Base-by-base conservation (phyloP, 2,329 filamentous ascomycete species). In the Cladobotryum mycophilum region DNA sequence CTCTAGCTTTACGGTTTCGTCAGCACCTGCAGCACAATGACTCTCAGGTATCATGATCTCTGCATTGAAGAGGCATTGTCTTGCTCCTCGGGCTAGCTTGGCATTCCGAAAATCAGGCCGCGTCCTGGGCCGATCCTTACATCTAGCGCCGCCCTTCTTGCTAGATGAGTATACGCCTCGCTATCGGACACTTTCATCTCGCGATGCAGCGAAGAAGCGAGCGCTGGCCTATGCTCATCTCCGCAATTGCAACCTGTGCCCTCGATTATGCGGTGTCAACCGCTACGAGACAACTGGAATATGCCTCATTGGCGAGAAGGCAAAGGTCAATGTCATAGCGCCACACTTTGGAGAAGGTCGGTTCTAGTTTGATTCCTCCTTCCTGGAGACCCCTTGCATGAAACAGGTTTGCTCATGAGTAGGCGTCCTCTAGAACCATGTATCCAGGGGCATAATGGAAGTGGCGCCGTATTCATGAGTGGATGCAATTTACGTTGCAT, bases 271-370 rank as follows among this genome's bases (percentile, higher is more conserved):
- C 65, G 82, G 84, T 48, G 86, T 92, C 34, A 90, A 95, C 65
- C 81, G 88, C n/a, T 89, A 83, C 60, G 81, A 91, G 67, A 85
- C 77, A 57, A 88, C 86, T 1, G 89, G 88, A 13, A 78, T 86
- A 61, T 95, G 88, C 63, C 73, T 93, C 53, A 86, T 93, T 58
- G 88, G 88, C 13, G 78, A 85, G 53, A 84, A 78, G 43, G 86
- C 82, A 50, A 89, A 89, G 61, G 87, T 93, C 58, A 90, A 89
- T 64, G 87, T 88, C 7, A 89, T 95, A 57, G 88, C 88, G 52
- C 89, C 88, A 46, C 89, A 93, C 67, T 91, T 91, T 64, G 88
- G 88, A 41, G 88, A 92, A 74, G 81, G 76, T 78, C 55, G 57
- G 72, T 67, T 20, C n/a, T 20, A 5, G 20, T 20, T 41, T 50